Evolutionary conservation across 176 grass and related monocot species (phyloP), one percentile per base, ranked within the genome.

Genomic region (Carex littledalei): DNA sequence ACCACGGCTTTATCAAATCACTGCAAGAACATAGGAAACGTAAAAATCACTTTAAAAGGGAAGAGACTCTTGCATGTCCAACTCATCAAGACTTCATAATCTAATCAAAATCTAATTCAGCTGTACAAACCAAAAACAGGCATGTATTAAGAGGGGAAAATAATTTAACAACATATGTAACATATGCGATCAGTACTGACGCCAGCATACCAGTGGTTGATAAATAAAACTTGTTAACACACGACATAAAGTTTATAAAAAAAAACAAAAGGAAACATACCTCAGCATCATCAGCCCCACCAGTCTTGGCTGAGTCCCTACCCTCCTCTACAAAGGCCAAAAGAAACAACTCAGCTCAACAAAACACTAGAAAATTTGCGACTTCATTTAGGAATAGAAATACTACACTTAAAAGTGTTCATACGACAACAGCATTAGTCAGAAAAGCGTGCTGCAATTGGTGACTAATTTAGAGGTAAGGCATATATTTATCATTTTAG

Each of bases 261-360:
- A 78, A 32, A 56, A 78, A 5, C 41, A 41, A 45, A 71, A 71
- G 3, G 39, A 76, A 16, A 54, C 45, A 34, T 68, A 83, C 81
- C 81, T 83, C 81, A 52, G 81, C 81, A 68, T 83, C 81, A 86
- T 78, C 55, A 77, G 70, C 57, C 3, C 7, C 64, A 34, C 17
- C 32, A 64, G 71, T 24, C 69, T 77, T 77, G 15, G 63, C 69
- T 77, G 56, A 3, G 5, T 85, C 55, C 67, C 69, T 78, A 58
- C 18, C 52, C 84, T 85, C 84, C 32, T 85, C 72, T 58, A 39
- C 72, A 39, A 77, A 78, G 13, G 14, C 52, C 54, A 52, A 83
- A 68, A 83, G 47, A 64, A 83, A 54, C 9, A 18, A 66, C 54
- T 78, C 57, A 67, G 24, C 26, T 15, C 29, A 63, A 81, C 21